phyloP scores from a whole-genome alignment of 441 rosid species.

The Mallotus japonicus region DNA sequence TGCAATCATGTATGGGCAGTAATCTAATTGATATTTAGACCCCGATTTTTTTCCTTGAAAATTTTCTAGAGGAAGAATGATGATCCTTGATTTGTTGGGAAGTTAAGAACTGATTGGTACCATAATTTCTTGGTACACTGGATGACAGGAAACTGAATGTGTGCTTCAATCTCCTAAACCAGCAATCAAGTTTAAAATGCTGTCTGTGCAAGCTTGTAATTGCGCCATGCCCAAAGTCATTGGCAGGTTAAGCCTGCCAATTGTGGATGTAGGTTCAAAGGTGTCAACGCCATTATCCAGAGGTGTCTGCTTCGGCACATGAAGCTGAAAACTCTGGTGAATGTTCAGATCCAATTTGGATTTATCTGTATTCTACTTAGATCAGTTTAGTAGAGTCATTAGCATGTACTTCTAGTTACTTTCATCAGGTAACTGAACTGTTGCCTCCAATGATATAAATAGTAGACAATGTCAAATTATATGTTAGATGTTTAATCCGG shows the following conservation, averaged over 20 bases:
- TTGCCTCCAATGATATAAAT: not conserved
- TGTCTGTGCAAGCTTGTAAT: conserved; percentile 44
- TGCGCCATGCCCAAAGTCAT: conserved; percentile 38
- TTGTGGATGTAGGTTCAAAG: conserved; percentile 36
- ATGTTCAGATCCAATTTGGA: conserved; percentile 28
- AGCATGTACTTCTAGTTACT: conserved; percentile 7
- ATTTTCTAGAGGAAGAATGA: not conserved
- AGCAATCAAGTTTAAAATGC: conserved; percentile 41
- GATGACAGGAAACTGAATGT: conserved; percentile 73
- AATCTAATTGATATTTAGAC: not conserved
- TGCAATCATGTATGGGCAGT: not conserved
- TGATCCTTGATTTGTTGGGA: conserved; percentile 11
- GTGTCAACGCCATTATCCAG: conserved; percentile 33
- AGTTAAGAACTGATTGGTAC: conserved; percentile 29
- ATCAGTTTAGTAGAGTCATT: not conserved
- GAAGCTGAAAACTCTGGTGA: conserved; percentile 55
- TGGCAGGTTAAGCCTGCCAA: conserved; percentile 43
- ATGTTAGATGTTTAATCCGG: conserved; percentile 1
- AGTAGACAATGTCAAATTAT: not conserved
- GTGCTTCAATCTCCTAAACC: conserved; percentile 46
- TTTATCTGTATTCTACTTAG: conserved; percentile 10
- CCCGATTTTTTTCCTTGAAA: not conserved
- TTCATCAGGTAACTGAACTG: not conserved
- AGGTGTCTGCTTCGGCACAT: conserved; percentile 44
- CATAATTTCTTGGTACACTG: conserved; percentile 44